Evolutionary conservation across 257 asterid species (phyloP), one percentile per base, ranked within the genome.

Genomic region (Solanum ahanhuiri): DNA sequence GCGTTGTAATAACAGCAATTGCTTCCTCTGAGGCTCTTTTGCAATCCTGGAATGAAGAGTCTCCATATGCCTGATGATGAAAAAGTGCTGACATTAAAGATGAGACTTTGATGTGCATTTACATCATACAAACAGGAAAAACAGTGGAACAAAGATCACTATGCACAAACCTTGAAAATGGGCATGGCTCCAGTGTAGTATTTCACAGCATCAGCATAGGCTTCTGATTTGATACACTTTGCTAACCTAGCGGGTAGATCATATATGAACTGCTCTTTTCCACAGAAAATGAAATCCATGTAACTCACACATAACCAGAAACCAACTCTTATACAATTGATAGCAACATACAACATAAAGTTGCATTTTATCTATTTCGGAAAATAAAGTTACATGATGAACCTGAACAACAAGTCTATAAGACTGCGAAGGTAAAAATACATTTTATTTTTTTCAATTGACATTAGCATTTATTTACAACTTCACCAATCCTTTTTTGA

Each of bases 131-230:
- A 48, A 28, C 25, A 6, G 67, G 39, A 22, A 51, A 51, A 45
- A 45, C 23, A 79, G 64, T 48, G 84, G 41, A 48, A 10, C 41
- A 30, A 30, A 54, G 2, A 81, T 31, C 45, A 54, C 25, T 83
- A 91, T 37, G 86, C 70, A 83, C 81, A 76, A 87, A 94, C 99
- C 99, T 94, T 92, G 91, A 97, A 97, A 85, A 97, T 95, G 75
- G 99, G 99, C 90, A 92, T 93, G 84, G 99, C 99, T 89, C 99
- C 99, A 48, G 91, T 95, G 88, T 97, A 97, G 79, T 90, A 97
- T 90, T 93, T 97, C 89, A 95, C 98, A 11, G 99, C 99, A 89
- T 97, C 99, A 48, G 96, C 95, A 86, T 97, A 97, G 90, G 99
- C 93, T 91, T 94, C 98, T 83, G 99, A 89, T 93, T 93, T 95